Conservation (phyloP, 106 monocot genomes). For the Dactylorhiza incarnata region DNA sequence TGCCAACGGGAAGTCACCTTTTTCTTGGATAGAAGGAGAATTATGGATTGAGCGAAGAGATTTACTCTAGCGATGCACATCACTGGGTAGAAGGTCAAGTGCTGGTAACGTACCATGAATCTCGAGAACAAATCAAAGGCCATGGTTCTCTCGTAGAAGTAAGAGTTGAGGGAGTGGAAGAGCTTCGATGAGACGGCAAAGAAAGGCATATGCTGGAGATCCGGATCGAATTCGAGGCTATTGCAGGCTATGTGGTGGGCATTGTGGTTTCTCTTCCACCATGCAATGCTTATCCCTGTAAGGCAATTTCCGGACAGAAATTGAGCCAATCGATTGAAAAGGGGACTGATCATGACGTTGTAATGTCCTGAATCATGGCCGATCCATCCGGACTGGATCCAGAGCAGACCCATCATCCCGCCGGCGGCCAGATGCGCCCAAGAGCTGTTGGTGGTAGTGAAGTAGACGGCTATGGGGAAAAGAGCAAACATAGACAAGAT, state of each 20-base stretch:
- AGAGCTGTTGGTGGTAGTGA: slow-evolving; percentile 7
- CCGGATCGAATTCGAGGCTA: slow-evolving; percentile 64
- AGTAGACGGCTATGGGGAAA: slow-evolving; percentile 21
- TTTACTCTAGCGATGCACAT: slow-evolving; percentile 56
- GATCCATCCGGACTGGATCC: slow-evolving; percentile 68
- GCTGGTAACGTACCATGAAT: slow-evolving; percentile 55
- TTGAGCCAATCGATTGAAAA: slow-evolving; percentile 20
- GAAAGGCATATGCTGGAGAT: slow-evolving; percentile 59
- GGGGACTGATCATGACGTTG: slow-evolving; percentile 23
- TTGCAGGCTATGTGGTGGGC: slow-evolving; percentile 77
- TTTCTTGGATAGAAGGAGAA: slow-evolving; percentile 25
- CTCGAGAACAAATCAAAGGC: slow-evolving; percentile 28
- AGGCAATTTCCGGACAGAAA: slow-evolving; percentile 44
- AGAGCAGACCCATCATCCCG: slow-evolving; percentile 40
- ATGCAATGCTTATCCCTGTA: slow-evolving; percentile 48
- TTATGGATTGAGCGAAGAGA: slow-evolving; percentile 42
- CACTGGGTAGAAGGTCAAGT: slow-evolving; percentile 54
- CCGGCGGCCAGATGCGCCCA: slow-evolving; percentile 29
- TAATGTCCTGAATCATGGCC: slow-evolving; percentile 70
- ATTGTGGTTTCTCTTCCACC: slow-evolving; percentile 78
- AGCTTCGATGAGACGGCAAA: slow-evolving; percentile 46
- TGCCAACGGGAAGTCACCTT: slow-evolving; percentile 22
- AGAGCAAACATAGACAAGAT: slow-evolving; percentile 18
- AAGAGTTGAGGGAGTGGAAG: slow-evolving; percentile 40
- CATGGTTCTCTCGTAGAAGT: slow-evolving; percentile 52